Percentiles rank a stretch among this genome's conserved stretches.
Conservation (phyloP, 2,329 filamentous ascomycete genomes). For the Diaporthe batatas region DNA sequence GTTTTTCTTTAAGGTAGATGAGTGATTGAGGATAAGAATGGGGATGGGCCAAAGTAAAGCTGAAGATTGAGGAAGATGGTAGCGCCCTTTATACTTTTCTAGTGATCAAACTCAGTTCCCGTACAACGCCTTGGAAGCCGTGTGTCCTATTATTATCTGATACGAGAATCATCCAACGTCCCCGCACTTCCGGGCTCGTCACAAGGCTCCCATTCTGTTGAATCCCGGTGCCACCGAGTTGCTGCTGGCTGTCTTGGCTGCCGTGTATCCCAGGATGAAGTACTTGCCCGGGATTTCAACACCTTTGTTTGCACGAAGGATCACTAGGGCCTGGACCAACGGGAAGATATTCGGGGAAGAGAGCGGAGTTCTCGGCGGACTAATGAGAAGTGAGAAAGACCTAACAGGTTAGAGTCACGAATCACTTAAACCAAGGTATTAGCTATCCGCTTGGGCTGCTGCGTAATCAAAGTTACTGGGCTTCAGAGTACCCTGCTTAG, state of each 20-base stretch:
- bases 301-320: not conserved
- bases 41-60: not conserved
- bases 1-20: not conserved
- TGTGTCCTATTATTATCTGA: not conserved
- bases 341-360: not conserved
- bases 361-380: not conserved
- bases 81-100: slow-evolving; percentile 4
- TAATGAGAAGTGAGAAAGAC: not conserved
- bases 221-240: not conserved
- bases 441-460: not conserved
- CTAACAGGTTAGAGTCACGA: not conserved
- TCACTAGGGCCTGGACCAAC: not conserved
- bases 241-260: slow-evolving; percentile 7
- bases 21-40: not conserved
- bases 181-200: not conserved
- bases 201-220: not conserved
- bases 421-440: not conserved
- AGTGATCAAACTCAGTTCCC: not conserved
- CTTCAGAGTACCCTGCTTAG: not conserved
- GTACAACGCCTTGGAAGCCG: too few relatives aligned
- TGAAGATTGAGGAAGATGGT: not conserved
- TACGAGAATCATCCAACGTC: not conserved
- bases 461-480: not conserved
- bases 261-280: not conserved
- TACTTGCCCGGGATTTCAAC: not conserved